A percentile compares a stretch with the other conserved stretches of the same genome.
Evolutionary conservation across 805 yeast species (phyloP).

Genomic region (Saturnispora diversa): DNA sequence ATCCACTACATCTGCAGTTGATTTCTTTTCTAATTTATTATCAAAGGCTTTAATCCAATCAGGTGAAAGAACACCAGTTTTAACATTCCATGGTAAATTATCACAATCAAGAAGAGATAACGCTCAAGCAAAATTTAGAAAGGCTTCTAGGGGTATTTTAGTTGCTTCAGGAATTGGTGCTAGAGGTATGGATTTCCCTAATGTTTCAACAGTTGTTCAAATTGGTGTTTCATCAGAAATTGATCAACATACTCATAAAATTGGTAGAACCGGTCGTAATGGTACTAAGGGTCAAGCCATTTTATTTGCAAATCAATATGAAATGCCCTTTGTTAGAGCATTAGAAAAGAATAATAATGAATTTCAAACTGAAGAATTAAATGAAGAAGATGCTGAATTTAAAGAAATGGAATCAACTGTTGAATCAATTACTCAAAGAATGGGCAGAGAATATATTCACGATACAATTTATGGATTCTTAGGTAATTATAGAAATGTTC

Average conservation of each 20-base stretch:
- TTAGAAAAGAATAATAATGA: constrained; percentile 48
- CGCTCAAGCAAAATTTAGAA: constrained; percentile 28
- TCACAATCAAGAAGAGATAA: constrained; percentile 52
- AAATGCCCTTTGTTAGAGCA: constrained; percentile 44
- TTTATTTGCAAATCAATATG: constrained; percentile 48
- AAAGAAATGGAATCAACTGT: constrained; percentile 28
- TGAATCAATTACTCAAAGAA: constrained; percentile 15
- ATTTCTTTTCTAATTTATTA: constrained; percentile 43
- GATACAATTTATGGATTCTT: constrained; percentile 15
- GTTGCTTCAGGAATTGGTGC: constrained; percentile 92
- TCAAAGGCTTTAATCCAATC: constrained; percentile 15
- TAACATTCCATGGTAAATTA: constrained; percentile 61
- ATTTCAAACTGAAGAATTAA: constrained; percentile 39
- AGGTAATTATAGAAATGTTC: constrained; percentile 19
- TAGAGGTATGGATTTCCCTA: constrained; percentile 92
- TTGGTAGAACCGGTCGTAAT: constrained; percentile 95
- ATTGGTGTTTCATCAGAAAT: constrained; percentile 65
- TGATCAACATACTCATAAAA: constrained; percentile 83
- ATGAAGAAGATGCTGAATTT: constrained; percentile 31
- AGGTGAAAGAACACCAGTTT: constrained; percentile 16
- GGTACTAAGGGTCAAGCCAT: constrained; percentile 71
- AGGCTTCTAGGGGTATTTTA: constrained; percentile 44
- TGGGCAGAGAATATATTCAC: constrained; percentile 11
- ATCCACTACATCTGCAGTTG: constrained; percentile 68
- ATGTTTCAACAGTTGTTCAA: constrained; percentile 79